Percentiles rank a stretch among this genome's conserved stretches.
phyloP scores from a whole-genome alignment of 2,329 filamentous ascomycete species.

The Alternaria sp. region DNA sequence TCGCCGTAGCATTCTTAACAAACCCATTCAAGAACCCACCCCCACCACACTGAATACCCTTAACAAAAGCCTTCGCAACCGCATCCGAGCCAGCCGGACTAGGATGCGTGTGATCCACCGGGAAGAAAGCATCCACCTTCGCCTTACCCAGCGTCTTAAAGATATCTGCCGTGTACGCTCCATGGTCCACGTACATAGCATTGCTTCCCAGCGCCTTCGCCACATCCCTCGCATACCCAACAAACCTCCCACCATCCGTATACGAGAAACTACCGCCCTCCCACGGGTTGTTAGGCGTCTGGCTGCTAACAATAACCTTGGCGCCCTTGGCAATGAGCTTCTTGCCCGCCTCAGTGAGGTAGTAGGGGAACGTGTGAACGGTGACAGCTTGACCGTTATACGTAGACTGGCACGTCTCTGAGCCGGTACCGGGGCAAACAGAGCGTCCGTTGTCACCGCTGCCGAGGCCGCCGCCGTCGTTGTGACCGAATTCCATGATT shows the following conservation, averaged over 20 bases:
- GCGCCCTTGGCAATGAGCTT: constrained; percentile 62
- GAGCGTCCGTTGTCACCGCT: constrained; percentile 65
- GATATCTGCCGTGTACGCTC: constrained; percentile 62
- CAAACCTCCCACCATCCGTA: constrained; percentile 58
- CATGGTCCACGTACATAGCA: constrained; percentile 64
- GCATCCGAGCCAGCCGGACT: constrained; percentile 62
- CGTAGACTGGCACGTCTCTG: constrained; percentile 60
- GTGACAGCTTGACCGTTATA: constrained; percentile 61
- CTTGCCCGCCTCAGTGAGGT: constrained; percentile 64
- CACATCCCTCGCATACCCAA: constrained; percentile 60
- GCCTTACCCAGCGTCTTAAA: constrained; percentile 59
- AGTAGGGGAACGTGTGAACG: constrained; percentile 66
- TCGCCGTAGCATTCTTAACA: constrained; percentile 45
- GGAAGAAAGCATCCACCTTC: constrained; percentile 61
- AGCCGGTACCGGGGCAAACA: constrained; percentile 63
- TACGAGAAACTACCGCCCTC: constrained; percentile 62
- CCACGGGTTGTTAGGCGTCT: constrained; percentile 69
- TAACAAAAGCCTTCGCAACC: constrained; percentile 65
- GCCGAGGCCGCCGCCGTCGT: constrained; percentile 67
- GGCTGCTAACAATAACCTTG: constrained; percentile 64
- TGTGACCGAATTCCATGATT: constrained; percentile 75
- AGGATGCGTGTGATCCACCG: constrained; percentile 69
- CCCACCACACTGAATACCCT: constrained; percentile 60
- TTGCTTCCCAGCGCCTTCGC: constrained; percentile 52
- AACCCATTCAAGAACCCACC: constrained; percentile 51